Percentiles rank a stretch among this genome's conserved stretches.
These are phyloP conservation scores for Solanum virginianum DNA, from an alignment of 257 asterid species.

Conservation along the genomic window DNA sequence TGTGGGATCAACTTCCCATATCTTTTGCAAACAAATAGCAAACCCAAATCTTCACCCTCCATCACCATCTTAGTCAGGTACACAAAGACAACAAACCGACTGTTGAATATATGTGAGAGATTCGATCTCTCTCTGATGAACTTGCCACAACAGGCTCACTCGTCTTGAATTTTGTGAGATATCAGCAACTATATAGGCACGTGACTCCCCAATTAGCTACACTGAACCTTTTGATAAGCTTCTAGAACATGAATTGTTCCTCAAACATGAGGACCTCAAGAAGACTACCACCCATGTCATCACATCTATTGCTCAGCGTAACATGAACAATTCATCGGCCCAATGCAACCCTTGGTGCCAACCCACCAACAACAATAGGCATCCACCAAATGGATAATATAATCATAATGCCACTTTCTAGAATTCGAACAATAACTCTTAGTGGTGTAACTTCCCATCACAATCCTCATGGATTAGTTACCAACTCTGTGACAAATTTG, in stretches of 20 bases:
- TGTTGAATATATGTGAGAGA: not conserved
- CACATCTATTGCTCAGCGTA: not conserved
- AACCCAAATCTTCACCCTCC: not conserved
- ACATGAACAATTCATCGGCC: not conserved
- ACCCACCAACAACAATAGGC: too few relatives aligned
- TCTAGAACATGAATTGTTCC: too few relatives aligned
- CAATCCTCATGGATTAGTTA: not conserved
- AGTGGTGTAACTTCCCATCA: not conserved
- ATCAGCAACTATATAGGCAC: not conserved
- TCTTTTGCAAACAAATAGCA: not conserved
- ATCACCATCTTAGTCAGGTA: not conserved
- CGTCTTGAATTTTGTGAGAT: too few relatives aligned
- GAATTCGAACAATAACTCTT: too few relatives aligned
- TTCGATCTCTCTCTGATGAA: rapidly evolving
- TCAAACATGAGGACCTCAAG: not conserved
- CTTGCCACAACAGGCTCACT: not conserved
- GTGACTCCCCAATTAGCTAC: not conserved
- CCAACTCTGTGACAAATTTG: not conserved
- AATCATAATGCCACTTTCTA: not conserved
- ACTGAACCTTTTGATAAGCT: not conserved
- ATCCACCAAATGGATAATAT: rapidly evolving
- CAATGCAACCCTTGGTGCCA: rapidly evolving
- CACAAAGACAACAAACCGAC: not conserved
- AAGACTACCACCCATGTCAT: not conserved
- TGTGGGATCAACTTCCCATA: not conserved